phyloP scores from a whole-genome alignment of 1,139 yeast genomes.

The Blastobotrys persicus region DNA sequence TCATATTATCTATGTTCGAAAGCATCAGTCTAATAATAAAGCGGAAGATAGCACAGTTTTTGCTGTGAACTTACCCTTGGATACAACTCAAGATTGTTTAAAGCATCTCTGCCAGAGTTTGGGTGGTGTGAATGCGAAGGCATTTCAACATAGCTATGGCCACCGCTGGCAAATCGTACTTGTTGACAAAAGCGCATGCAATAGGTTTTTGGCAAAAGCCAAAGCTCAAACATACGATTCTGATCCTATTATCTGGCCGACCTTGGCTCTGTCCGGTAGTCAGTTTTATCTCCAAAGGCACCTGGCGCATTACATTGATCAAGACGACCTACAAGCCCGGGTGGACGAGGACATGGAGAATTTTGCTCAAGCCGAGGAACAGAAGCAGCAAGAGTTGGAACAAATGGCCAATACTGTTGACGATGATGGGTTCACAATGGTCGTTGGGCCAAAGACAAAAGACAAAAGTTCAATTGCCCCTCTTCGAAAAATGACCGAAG shows the following conservation, averaged over 20 bases:
- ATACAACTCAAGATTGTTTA: slow-evolving; percentile 51
- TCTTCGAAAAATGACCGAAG: slow-evolving; percentile 37
- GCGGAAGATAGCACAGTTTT: slow-evolving; percentile 55
- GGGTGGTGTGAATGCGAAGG: slow-evolving; percentile 60
- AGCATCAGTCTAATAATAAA: slow-evolving; percentile 29
- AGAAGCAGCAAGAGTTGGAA: slow-evolving; percentile 54
- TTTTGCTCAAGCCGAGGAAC: slow-evolving; percentile 71
- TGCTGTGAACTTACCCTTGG: slow-evolving; percentile 72
- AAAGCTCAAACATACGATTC: slow-evolving; percentile 31
- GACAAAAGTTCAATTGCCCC: slow-evolving; percentile 44
- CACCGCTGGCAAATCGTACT: slow-evolving; percentile 64
- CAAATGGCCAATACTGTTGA: slow-evolving; percentile 53
- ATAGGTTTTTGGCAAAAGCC: slow-evolving; percentile 61
- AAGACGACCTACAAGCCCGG: slow-evolving; percentile 45
- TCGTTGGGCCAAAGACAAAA: slow-evolving; percentile 82
- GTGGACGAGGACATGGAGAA: slow-evolving; percentile 62
- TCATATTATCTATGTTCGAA: slow-evolving; percentile 33
- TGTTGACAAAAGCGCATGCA: slow-evolving; percentile 71
- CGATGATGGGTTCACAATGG: slow-evolving; percentile 91
- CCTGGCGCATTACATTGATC: slow-evolving; percentile 44
- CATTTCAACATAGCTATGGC: slow-evolving; percentile 27
- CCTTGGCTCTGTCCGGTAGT: slow-evolving; percentile 29
- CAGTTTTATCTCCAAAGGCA: slow-evolving; percentile 29
- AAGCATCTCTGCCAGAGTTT: slow-evolving; percentile 57
- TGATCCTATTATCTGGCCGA: slow-evolving; percentile 36